These are phyloP conservation scores for Chaetomium fimeti DNA, from an alignment of 495 filamentous ascomycete genomes.

Conservation along the genomic window DNA sequence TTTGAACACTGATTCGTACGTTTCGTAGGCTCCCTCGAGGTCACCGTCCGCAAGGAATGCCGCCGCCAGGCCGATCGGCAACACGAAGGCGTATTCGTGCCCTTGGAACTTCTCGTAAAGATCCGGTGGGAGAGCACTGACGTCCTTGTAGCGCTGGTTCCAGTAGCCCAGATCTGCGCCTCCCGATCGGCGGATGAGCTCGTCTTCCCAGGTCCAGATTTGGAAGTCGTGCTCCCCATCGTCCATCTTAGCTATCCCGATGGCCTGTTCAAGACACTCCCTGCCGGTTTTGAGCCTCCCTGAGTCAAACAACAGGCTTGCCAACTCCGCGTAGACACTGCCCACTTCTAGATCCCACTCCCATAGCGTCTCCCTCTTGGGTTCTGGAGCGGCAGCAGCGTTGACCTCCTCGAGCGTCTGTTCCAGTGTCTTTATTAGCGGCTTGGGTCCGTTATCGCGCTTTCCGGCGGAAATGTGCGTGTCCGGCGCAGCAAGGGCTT, in stretches of 20 bases:
- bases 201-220: background rate
- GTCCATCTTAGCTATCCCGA: background rate
- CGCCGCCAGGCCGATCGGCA: background rate
- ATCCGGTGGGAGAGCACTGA: background rate
- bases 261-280: background rate
- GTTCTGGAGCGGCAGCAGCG: background rate
- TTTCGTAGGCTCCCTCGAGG: background rate
- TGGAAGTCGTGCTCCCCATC: background rate
- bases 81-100: background rate
- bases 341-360: background rate
- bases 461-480: too few relatives aligned
- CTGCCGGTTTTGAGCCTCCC: background rate
- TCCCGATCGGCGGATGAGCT: background rate
- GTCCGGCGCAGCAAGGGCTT: too few relatives aligned
- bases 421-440: background rate
- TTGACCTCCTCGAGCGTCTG: background rate
- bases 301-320: constrained; percentile 5
- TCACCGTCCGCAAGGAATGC: too few relatives aligned
- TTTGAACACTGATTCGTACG: background rate
- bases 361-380: background rate
- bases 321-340: background rate
- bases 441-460: too few relatives aligned
- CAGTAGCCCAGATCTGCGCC: background rate
- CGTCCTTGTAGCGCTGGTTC: background rate
- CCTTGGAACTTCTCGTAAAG: background rate